A percentile compares a stretch with the other conserved stretches of the same genome.
These are phyloP conservation scores for Daldinia childiae DNA, from an alignment of 495 filamentous ascomycete genomes.

Conservation along the genomic window DNA sequence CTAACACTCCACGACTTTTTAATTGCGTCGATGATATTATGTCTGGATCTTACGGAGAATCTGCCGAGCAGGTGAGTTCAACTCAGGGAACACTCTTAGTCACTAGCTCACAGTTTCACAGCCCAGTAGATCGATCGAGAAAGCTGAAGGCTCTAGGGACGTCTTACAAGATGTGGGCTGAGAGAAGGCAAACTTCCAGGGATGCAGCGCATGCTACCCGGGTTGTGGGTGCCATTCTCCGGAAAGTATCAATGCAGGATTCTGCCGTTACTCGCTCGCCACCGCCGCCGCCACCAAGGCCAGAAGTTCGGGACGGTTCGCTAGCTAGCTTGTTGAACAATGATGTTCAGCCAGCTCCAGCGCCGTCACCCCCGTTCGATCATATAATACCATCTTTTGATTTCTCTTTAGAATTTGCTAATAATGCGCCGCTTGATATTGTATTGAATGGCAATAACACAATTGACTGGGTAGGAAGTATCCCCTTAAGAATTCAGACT, in stretches of 20 bases:
- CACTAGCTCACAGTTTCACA: conserved; percentile 23
- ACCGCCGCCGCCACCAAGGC: conserved; percentile 33
- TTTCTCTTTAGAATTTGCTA: conserved; percentile 36
- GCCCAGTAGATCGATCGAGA: conserved; percentile 41
- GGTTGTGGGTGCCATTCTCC: conserved; percentile 52
- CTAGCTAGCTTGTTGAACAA: conserved; percentile 43
- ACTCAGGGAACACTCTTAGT: background rate
- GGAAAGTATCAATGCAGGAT: conserved; percentile 46
- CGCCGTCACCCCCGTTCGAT: conserved; percentile 20
- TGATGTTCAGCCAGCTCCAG: conserved; percentile 32
- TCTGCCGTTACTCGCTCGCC: conserved; percentile 28
- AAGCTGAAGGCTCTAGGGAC: conserved; percentile 51
- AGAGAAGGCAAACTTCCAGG: conserved; percentile 41
- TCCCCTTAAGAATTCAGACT: background rate
- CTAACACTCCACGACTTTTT: conserved; percentile 56
- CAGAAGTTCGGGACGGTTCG: conserved; percentile 39
- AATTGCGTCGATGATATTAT: conserved; percentile 56
- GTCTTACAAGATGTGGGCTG: conserved; percentile 53
- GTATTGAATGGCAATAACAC: conserved; percentile 43
- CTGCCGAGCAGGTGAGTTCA: conserved; percentile 39
- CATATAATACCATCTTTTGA: conserved; percentile 34
- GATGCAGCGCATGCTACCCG: conserved; percentile 53
- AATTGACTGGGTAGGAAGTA: conserved; percentile 54
- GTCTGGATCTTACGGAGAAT: conserved; percentile 51
- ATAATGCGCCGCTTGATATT: conserved; percentile 41